A percentile compares a stretch with the other conserved stretches of the same genome.
phyloP scores from a whole-genome alignment of 371 early-diverging fungal species.

The Fennellomyces sp. region DNA sequence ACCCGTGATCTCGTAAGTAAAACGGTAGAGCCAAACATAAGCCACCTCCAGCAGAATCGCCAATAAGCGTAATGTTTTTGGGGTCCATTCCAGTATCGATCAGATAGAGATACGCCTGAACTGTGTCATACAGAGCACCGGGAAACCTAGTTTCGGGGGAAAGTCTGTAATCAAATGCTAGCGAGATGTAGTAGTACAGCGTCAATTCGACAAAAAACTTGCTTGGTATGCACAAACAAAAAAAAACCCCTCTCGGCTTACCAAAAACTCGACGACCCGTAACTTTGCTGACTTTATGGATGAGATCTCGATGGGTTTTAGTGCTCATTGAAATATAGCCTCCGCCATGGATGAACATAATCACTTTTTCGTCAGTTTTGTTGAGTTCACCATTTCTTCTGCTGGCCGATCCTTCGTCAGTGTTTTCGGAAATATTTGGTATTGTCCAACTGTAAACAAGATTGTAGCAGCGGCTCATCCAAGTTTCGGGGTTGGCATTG shows the following conservation, averaged over 20 bases:
- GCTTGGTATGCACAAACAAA: no score
- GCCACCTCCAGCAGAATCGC: background rate
- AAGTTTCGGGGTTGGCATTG: no score
- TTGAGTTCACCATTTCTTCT: background rate
- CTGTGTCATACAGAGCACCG: constrained; percentile 6
- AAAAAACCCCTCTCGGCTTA: background rate
- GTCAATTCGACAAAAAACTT: background rate
- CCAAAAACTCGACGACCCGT: background rate
- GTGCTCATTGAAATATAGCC: background rate
- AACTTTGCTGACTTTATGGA: background rate
- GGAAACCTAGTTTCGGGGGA: background rate
- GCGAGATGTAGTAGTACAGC: background rate
- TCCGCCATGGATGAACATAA: background rate
- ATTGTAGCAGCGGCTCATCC: no score
- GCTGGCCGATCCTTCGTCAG: background rate
- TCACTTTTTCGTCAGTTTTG: background rate
- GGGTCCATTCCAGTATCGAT: background rate
- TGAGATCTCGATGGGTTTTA: background rate
- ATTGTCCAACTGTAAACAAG: no score
- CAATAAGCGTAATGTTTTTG: background rate
- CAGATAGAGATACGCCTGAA: background rate
- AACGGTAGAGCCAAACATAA: background rate
- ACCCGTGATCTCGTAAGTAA: background rate
- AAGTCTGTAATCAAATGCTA: background rate
- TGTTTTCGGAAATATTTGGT: background rate